Evolutionary conservation across 352 stramenopile genomes (phyloP).

Genomic region (Saprolegnia diclina): DNA sequence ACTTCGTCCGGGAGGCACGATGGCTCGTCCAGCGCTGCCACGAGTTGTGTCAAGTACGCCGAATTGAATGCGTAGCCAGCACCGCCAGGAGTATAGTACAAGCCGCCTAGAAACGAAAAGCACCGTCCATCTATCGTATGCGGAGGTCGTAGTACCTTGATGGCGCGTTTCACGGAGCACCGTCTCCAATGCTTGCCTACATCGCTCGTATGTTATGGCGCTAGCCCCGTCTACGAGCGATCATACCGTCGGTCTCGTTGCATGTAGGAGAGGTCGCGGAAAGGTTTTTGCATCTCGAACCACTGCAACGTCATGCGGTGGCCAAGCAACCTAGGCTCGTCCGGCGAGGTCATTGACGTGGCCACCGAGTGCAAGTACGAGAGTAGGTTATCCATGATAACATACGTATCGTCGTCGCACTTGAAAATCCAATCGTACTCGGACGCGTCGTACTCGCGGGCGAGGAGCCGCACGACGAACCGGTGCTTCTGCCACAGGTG

Average conservation of each 20-base stretch:
- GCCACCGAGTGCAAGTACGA: slow-evolving; percentile 48
- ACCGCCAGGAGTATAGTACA: slow-evolving; percentile 80
- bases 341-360: slow-evolving; percentile 35
- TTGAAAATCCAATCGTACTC: slow-evolving; percentile 86
- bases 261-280: slow-evolving; percentile 4
- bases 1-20: slow-evolving; percentile 66
- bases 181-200: not conserved
- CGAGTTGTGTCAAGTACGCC: slow-evolving; percentile 61
- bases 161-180: not conserved
- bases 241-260: not conserved
- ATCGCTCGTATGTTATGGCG: not conserved
- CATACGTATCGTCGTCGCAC: slow-evolving; percentile 81
- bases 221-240: not conserved
- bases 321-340: slow-evolving; percentile 51
- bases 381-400: slow-evolving; percentile 83
- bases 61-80: slow-evolving; percentile 83
- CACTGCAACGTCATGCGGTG: slow-evolving; percentile 82
- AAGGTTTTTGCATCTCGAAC: slow-evolving; percentile 27
- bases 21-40: slow-evolving; percentile 54
- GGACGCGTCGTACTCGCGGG: slow-evolving; percentile 48
- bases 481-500: slow-evolving; percentile 81
- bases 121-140: slow-evolving; percentile 42
- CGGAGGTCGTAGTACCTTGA: not conserved
- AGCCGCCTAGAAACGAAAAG: slow-evolving; percentile 32
- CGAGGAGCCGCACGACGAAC: slow-evolving; percentile 61